These are phyloP conservation scores for Triticum urartu DNA, from an alignment of 176 grass and related monocot genomes.

Conservation along the genomic window DNA sequence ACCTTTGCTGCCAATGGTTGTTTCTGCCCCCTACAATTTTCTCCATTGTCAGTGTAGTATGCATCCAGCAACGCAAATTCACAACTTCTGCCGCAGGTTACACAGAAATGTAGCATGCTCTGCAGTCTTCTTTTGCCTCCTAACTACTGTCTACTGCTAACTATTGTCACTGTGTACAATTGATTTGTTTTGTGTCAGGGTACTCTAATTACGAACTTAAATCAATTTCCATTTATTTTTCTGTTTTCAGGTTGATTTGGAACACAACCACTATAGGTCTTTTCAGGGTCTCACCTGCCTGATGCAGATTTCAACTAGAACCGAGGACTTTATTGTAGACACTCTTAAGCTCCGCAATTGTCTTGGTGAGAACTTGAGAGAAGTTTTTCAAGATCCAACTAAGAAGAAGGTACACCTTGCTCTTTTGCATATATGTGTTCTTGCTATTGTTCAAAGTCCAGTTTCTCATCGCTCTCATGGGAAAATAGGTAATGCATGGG, in stretches of 20 bases:
- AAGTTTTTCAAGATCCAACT: constrained; percentile 70
- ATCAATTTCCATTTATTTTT: constrained; percentile 5
- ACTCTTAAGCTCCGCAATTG: constrained; percentile 85
- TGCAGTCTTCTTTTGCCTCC: background rate
- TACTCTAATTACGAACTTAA: constrained; percentile 13
- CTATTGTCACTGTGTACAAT: background rate
- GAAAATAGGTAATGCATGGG: constrained; percentile 87
- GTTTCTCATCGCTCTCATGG: constrained; percentile 31
- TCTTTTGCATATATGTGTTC: constrained; percentile 21
- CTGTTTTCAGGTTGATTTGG: constrained; percentile 80
- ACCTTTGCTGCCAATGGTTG: background rate
- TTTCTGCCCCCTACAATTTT: background rate
- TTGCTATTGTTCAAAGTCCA: constrained; percentile 10
- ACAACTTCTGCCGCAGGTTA: background rate
- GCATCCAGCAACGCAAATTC: constrained; percentile 4
- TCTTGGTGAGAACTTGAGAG: constrained; percentile 74
- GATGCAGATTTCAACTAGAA: constrained; percentile 99
- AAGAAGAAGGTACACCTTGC: constrained; percentile 71
- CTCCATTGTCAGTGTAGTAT: background rate
- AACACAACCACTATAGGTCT: constrained; percentile 94
- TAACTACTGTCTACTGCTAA: background rate
- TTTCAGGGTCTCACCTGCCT: constrained; percentile 96
- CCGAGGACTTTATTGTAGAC: constrained; percentile 87
- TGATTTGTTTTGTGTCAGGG: background rate
- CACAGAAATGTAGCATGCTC: background rate